Base-by-base conservation (phyloP, 2,329 filamentous ascomycete genomes). In the Cadophora sp. region DNA sequence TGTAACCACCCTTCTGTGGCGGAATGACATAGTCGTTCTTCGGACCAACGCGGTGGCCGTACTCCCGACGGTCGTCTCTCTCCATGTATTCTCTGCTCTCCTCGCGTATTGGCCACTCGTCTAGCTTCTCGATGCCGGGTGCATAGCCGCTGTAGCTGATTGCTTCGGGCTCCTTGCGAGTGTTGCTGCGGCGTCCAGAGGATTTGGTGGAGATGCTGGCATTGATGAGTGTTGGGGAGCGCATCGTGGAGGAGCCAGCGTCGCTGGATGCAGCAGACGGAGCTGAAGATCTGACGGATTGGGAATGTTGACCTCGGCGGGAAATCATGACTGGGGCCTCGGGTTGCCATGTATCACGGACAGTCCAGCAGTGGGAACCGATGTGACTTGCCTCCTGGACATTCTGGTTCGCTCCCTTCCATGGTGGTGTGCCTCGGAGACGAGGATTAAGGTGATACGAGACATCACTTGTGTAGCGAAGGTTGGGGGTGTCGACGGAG, bases 401-500 rank as follows among this genome's bases (percentile, higher is more conserved):
- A 11, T 72, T 68, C 37, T 71, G 72, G 37, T 73, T 69, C 2
- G 73, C 74, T 4, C 78, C 79, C 62, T 81, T 84, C 87, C 88
- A 90, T 2, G 87, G 86, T 1, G 87, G 87, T 40, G 82, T 82
- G 1, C 84, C 84, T 3, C 60, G 34, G 4, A 89, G 80, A 0
- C 83, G 82, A 0, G 86, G 84, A 16, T 82, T 85, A 8, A 90
- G 79, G 73, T 89, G 86, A 73, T 90, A 90, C 22, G 82, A 71
- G 1, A 89, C 87, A 8, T 80, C 81, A 6, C 86, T 83, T 3
- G 80, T 81, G 76, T 86, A 86, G 14, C 83, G 82, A 9, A 87
- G 79, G 48, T 82, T 81, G 12, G 84, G 86, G 0, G 84, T 82
- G 68, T 90, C 88, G 1, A 88, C 86, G 0, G 86, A 84, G 7